Evolutionary conservation across 2,329 filamentous ascomycete species (phyloP), one percentile per base, ranked within the genome.

Genomic region (Sporothrix mexicana): DNA sequence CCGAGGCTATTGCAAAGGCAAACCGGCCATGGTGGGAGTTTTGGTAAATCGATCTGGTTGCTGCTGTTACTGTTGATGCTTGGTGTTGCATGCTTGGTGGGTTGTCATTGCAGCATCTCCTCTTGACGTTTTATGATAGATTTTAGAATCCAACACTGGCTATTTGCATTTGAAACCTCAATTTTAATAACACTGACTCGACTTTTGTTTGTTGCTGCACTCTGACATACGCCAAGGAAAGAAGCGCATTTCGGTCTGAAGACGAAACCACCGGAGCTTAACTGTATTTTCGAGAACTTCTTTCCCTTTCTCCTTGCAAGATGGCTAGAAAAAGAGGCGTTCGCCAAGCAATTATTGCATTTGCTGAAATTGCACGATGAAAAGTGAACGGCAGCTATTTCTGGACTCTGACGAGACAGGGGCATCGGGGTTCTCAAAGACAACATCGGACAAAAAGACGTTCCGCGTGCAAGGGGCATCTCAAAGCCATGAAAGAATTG

Each of bases 11-110:
- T 12, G n/a, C 64, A 10, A 72, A 69, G 20, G 25, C 66, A 10
- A 68, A 8, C 47, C 25, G 30, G 45, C 20, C 55, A 3, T 72
- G 71, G 71, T 73, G 71, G 71, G 36, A 47, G 47, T 69, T 25
- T 30, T 73, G 62, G 36, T 68, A 61, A n/a, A n/a, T n/a, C n/a
- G n/a, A n/a, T n/a, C n/a, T n/a, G 62, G 15, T 15, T 25, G 20
- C 20, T 9, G 43, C 20, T 6, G 3, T 61, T 36, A 45, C 2
- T 5, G 47, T 12, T 3, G 64, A 20, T 36, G 25, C 7, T 20
- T 36, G 5, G 7, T 36, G 30, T 7, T 68, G 15, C n/a, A 36
- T 41, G 13, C 12, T 36, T 51, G 43, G 9, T 67, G 43, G n/a
- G 8, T 8, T 47, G 17, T 43, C 41, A 64, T 13, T 30, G 23